phyloP scores from a whole-genome alignment of 352 stramenopile species.

The Phytopythium aichiense region DNA sequence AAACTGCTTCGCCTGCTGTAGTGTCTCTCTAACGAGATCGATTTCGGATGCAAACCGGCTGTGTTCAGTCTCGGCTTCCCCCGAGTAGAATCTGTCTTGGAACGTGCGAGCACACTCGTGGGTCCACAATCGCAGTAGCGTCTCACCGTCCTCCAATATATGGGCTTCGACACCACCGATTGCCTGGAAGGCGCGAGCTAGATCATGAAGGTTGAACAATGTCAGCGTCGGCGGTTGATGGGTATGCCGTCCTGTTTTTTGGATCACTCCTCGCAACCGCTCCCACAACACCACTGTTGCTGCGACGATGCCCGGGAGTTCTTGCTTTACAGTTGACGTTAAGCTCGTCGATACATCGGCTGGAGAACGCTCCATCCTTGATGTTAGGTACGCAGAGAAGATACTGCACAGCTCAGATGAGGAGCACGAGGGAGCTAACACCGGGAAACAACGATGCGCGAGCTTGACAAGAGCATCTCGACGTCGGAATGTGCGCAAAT shows the following conservation, averaged over 20 bases:
- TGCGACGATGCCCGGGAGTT: constrained; percentile 26
- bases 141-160: constrained; percentile 36
- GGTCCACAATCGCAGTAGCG: constrained; percentile 38
- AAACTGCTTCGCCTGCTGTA: constrained; percentile 5
- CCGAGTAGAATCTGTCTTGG: constrained; percentile 7
- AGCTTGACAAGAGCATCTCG: constrained; percentile 9
- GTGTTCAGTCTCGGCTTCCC: not conserved
- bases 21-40: constrained; percentile 12
- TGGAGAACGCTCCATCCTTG: not conserved
- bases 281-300: constrained; percentile 55
- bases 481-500: not conserved
- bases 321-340: constrained; percentile 11
- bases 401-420: constrained; percentile 1
- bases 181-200: constrained; percentile 43
- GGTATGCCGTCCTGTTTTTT: not conserved
- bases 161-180: constrained; percentile 32
- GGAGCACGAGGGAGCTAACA: not conserved
- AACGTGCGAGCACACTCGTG: constrained; percentile 46
- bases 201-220: constrained; percentile 41
- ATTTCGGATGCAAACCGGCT: constrained; percentile 9
- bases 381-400: not conserved
- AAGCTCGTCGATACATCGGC: constrained; percentile 9
- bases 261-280: constrained; percentile 13
- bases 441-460: not conserved
- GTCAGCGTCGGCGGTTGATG: not conserved